Base-by-base conservation (phyloP, 2,329 filamentous ascomycete species). In the Paracoccidioides brasiliensis region DNA sequence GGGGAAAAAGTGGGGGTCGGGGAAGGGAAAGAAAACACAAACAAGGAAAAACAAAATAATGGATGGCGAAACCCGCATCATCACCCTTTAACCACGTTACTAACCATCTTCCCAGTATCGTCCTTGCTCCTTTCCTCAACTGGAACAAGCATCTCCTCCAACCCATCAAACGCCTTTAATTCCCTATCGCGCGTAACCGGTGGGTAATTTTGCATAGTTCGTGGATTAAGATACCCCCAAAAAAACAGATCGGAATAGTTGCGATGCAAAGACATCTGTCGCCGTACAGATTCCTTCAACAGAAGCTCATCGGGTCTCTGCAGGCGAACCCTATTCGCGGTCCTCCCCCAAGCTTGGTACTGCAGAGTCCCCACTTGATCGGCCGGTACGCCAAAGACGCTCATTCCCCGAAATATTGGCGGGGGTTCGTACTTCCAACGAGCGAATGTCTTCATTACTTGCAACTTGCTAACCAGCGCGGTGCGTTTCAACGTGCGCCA, bases 161-260 rank as follows among this genome's bases (percentile, higher is more conserved):
- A 43, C 5, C 57, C 53, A 22, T 59, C 63, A 62, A 40, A 62
- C 57, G 33, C 77, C 76, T 48, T 75, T 71, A 61, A 80, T 76
- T 9, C 69, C 72, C 63, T 81, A 74, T 63, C 78, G 77, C 60
- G 77, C 72, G 63, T 81, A 75, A 51, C 72, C 2, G 80, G 78
- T 0, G 76, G 72, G 4, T 80, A 62, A 64, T 82, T 77, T 59
- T 72, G 65, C 51, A 79, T 75, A 1, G 74, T 80, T 4, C 65
- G 51, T 53, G 73, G 75, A 66, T 85, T 75, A 33, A 84, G 70
- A 64, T 78, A 78, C 0, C 86, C 85, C 74, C 80, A 87, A 14
- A 80, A 58, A 61, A 83, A 73, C 76, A 86, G 83, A 56, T 77
- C 71, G 12, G 76, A 62, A 49, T 83, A 72, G 61, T 79, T 74